A percentile compares a stretch with the other conserved stretches of the same genome.
phyloP scores from a whole-genome alignment of 352 stramenopile species.

The Peronospora farinosa region DNA sequence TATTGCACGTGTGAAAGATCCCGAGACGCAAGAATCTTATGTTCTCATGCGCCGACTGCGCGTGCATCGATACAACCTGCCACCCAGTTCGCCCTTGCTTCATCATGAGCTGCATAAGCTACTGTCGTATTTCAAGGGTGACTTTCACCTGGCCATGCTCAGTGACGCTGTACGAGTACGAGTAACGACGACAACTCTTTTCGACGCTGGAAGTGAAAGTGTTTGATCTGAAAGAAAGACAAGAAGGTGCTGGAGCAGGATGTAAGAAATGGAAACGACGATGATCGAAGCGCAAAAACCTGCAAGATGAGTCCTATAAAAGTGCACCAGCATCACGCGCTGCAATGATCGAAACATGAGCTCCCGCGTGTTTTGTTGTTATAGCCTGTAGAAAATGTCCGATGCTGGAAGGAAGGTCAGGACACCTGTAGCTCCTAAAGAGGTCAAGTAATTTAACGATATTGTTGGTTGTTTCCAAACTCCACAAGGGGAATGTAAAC shows the following conservation, averaged over 20 bases:
- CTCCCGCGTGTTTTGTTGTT: too few relatives aligned
- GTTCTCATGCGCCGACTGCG: slow-evolving; percentile 37
- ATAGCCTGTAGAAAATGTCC: too few relatives aligned
- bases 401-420: neutral
- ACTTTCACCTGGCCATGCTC: slow-evolving; percentile 44
- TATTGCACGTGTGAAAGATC: slow-evolving; percentile 24
- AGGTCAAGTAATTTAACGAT: slow-evolving; percentile 22
- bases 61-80: slow-evolving; percentile 45
- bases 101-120: slow-evolving; percentile 33
- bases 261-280: slow-evolving; percentile 4
- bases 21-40: slow-evolving; percentile 15
- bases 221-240: slow-evolving; percentile 12
- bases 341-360: too few relatives aligned
- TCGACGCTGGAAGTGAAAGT: slow-evolving; percentile 14
- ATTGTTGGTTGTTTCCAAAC: slow-evolving; percentile 7
- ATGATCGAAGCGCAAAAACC: slow-evolving; percentile 17
- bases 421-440: neutral
- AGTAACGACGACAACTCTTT: slow-evolving; percentile 12
- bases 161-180: slow-evolving; percentile 31
- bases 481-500: neutral
- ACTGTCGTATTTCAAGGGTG: slow-evolving; percentile 41
- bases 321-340: neutral
- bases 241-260: slow-evolving; percentile 2
- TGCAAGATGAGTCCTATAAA: slow-evolving; percentile 15
- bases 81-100: slow-evolving; percentile 33